Conservation (phyloP, 2,329 filamentous ascomycete genomes). For the Diplodia corticola region DNA sequence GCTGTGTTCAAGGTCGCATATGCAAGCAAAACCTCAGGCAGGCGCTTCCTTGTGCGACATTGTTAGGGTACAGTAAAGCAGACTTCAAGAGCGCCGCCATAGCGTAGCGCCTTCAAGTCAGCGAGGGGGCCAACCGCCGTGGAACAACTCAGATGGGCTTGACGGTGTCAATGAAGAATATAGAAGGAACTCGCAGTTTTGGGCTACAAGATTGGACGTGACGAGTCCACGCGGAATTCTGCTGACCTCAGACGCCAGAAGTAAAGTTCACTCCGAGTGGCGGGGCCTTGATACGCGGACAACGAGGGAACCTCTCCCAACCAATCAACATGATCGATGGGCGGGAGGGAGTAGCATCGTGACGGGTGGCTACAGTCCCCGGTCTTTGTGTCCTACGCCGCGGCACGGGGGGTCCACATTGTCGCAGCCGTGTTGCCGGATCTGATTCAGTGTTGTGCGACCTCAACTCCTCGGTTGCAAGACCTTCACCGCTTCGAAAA, state of each 20-base stretch:
- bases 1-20: constrained; percentile 9
- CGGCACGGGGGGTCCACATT: constrained; percentile 2
- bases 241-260: constrained; percentile 6
- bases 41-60: neutral
- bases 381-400: constrained; percentile 7
- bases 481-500: constrained; percentile 13
- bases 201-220: neutral
- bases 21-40: neutral
- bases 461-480: constrained; percentile 17
- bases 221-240: neutral
- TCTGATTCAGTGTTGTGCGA: constrained; percentile 6
- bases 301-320: neutral
- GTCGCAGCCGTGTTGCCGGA: constrained; percentile 21
- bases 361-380: constrained; percentile 17
- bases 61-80: neutral
- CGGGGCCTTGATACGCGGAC: neutral
- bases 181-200: neutral
- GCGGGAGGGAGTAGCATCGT: constrained; percentile 1
- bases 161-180: neutral
- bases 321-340: neutral
- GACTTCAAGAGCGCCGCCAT: neutral
- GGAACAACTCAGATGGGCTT: neutral
- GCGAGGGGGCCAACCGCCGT: neutral
- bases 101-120: neutral
- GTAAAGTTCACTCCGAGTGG: constrained; percentile 6